A percentile compares a stretch with the other conserved stretches of the same genome.
phyloP scores from a whole-genome alignment of 1,284 basidiomycete genomes.

The Cystobasidium slooffiae region DNA sequence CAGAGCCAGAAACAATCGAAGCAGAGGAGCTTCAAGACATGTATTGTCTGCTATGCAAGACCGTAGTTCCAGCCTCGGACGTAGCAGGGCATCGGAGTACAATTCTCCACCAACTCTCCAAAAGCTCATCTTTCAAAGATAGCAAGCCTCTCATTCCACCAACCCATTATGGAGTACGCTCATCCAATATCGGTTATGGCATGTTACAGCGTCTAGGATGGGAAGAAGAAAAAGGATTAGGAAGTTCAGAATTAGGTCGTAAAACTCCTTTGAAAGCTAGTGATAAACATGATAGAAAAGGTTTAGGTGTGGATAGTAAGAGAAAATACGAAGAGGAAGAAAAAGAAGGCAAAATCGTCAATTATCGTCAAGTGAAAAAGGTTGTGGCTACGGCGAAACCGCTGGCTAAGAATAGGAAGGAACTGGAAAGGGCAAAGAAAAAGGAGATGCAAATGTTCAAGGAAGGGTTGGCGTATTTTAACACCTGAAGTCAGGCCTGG shows the following conservation, averaged over 20 bases:
- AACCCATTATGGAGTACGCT: constrained; percentile 22
- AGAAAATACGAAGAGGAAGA: constrained; percentile 15
- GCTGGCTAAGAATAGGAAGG: constrained; percentile 36
- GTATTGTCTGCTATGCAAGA: constrained; percentile 40
- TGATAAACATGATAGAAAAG: constrained; percentile 38
- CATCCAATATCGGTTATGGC: constrained; percentile 32
- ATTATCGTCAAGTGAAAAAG: neutral
- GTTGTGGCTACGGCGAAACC: constrained; percentile 16
- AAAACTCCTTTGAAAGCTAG: constrained; percentile 30
- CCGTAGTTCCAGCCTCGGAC: constrained; percentile 28
- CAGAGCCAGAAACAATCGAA: neutral
- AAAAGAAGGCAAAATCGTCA: constrained; percentile 23
- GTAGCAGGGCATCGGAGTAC: constrained; percentile 31
- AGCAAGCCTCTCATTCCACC: constrained; percentile 35
- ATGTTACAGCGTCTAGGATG: constrained; percentile 39
- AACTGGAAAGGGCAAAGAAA: constrained; percentile 28
- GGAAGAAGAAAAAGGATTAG: constrained; percentile 34
- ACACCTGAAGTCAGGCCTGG: too few species aligned
- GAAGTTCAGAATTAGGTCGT: constrained; percentile 8
- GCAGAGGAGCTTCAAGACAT: constrained; percentile 17
- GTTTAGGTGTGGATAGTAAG: constrained; percentile 31
- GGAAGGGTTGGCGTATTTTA: constrained; percentile 38
- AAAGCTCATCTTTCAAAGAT: neutral
- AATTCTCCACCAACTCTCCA: constrained; percentile 36
- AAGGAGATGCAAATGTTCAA: constrained; percentile 43